Base-by-base conservation (phyloP, 371 early-diverging fungal species). In the Basidiobolus meristosporus region DNA sequence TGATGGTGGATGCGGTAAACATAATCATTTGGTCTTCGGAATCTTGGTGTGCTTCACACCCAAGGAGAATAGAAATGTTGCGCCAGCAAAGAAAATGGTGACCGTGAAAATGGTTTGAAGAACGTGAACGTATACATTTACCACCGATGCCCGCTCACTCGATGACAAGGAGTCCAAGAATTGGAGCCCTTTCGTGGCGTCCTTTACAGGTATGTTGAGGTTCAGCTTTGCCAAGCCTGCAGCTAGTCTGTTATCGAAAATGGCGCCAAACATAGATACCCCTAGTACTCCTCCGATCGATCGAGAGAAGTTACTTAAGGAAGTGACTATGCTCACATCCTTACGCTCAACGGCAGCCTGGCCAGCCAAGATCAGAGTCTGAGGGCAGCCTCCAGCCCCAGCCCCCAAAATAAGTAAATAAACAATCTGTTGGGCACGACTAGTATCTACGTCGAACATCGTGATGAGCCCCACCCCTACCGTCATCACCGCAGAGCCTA, bases 281-380 rank as follows among this genome's bases (percentile, higher is more conserved):
- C 70, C 68, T 46, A 73, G 46, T 23, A 62, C 53, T 30, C 63
- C 60, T 9, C 73, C 77, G 10, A 73, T 52, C 6, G 55, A 43
- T 26, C 62, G 59, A 32, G 50, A 40, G 42, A 68, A 72, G 36
- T 55, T 57, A 14, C 52, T 44, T 2, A 64, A 42, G 11, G 65
- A 50, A 12, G 68, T 69, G 11, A 59, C 59, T 9, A 67, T 53
- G 1, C 67, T 65, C 46, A 65, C 50, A 35, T 64, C 41, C 15
- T 48, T 42, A 7, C 40, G 44, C 12, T 48, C 43, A 31, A 62
- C 65, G 7, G 61, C 47, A 9, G 57, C 55, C 44, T 76, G 77
- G 19, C 62, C 52, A 1, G 56, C 64, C 15, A 76, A 40, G 10
- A 66, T 52, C 9, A 54, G 56, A 18, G 54, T 56, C 41, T 57